These are phyloP conservation scores for Trichoderma sp. DNA, from an alignment of 2,329 filamentous ascomycete species.

Conservation along the genomic window DNA sequence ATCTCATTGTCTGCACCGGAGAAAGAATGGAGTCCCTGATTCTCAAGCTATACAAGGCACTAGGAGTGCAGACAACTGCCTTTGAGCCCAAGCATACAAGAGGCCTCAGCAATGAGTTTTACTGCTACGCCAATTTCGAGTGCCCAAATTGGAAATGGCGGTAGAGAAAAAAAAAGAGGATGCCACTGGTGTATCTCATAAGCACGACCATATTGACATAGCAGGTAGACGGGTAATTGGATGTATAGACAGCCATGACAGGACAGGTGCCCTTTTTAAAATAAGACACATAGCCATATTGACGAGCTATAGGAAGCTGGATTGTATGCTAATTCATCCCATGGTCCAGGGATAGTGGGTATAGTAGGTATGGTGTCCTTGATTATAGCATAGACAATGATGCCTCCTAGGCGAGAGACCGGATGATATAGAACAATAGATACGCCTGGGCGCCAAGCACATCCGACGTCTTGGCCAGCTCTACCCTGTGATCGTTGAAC, in stretches of 20 bases:
- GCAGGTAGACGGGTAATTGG: neutral
- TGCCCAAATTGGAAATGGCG: conserved; percentile 51
- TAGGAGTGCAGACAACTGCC: conserved; percentile 62
- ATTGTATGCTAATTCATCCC: neutral
- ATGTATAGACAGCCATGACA: neutral
- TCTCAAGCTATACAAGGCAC: conserved; percentile 62
- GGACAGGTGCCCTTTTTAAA: neutral
- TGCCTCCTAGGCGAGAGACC: conserved; percentile 46
- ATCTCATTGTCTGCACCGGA: conserved; percentile 70
- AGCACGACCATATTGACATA: neutral
- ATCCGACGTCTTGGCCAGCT: conserved; percentile 76
- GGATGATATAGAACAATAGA: conserved; percentile 80
- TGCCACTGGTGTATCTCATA: neutral
- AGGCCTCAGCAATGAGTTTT: conserved; percentile 77
- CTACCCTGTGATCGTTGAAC: conserved; percentile 93
- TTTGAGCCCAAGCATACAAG: conserved; percentile 69
- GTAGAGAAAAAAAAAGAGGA: neutral
- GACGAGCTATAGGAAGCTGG: neutral
- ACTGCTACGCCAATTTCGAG: conserved; percentile 77
- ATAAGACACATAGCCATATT: neutral
- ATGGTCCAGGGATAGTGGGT: neutral
- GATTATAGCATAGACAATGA: neutral
- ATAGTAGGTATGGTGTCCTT: neutral
- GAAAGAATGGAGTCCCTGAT: conserved; percentile 70
- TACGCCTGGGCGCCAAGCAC: conserved; percentile 86